Conservation (phyloP, 23 red algal species). For the Gracilaria gracilis region DNA sequence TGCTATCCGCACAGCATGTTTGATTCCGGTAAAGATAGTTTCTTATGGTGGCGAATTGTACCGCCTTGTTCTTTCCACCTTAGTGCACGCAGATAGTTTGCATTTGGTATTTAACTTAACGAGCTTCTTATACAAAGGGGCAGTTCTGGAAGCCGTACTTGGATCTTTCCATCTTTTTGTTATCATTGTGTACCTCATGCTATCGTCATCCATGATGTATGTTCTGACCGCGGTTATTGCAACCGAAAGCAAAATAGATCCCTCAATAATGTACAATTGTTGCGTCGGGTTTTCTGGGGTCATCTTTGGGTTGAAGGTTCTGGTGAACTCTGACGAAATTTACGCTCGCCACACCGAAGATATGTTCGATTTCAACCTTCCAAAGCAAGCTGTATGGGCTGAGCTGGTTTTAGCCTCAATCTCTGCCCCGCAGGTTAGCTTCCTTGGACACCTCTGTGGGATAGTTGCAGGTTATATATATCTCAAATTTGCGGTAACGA, state of each 20-base stretch:
- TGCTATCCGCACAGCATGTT: slow-evolving; percentile 23
- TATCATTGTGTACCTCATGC: slow-evolving; percentile 49
- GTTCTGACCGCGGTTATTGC: slow-evolving; percentile 48
- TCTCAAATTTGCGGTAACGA: background rate
- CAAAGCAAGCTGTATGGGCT: slow-evolving; percentile 15
- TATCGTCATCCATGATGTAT: slow-evolving; percentile 37
- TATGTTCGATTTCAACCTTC: slow-evolving; percentile 45
- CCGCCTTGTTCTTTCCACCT: slow-evolving; percentile 41
- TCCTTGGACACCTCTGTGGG: slow-evolving; percentile 62
- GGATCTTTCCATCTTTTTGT: slow-evolving; percentile 48
- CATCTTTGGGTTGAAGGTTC: slow-evolving; percentile 63
- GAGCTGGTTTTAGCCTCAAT: slow-evolving; percentile 54
- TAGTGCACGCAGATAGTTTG: slow-evolving; percentile 42
- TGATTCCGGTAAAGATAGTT: slow-evolving; percentile 28
- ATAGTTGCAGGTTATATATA: slow-evolving; percentile 51
- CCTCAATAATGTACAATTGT: slow-evolving; percentile 47
- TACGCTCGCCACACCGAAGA: slow-evolving; percentile 23
- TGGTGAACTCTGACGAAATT: slow-evolving; percentile 35
- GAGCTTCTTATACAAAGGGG: slow-evolving; percentile 62
- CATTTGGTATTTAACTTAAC: slow-evolving; percentile 52
- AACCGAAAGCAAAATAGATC: background rate
- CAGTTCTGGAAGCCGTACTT: slow-evolving; percentile 38
- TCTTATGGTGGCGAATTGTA: background rate
- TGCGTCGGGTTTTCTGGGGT: slow-evolving; percentile 63
- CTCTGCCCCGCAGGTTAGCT: slow-evolving; percentile 46